Evolutionary conservation across 176 grass and related monocot genomes (phyloP), one percentile per base, ranked within the genome.

Genomic region (Ensete ventricosum): DNA sequence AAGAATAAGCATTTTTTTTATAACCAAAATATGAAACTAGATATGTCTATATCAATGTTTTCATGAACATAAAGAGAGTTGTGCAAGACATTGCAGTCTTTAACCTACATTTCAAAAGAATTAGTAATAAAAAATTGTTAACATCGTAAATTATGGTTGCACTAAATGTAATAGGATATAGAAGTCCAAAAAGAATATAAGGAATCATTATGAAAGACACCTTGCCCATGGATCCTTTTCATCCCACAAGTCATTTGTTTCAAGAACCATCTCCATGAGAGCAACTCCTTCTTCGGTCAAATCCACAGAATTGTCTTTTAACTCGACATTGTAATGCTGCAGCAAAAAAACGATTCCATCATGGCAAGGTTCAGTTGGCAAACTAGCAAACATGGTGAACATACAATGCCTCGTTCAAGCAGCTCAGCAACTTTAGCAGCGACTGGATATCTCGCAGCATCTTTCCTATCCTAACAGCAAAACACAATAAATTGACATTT

Each of bases 151-250:
- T 14, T 65, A 22, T 10, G 11, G 23, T 25, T 65, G 1, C 22
- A 65, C 11, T 9, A 69, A 8, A 49, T 69, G 14, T 17, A 69
- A 2, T 69, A 9, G 53, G 51, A 16, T 26, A 74, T 53, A 4
- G 29, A 55, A 74, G 2, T 74, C 20, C 49, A 54, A 29, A 54
- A 55, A 24, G n/a, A 65, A 82, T 64, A 84, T 68, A 74, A 70
- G 78, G 70, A 77, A 27, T 16, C 77, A 77, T 29, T 66, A 49
- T 72, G 23, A 82, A 65, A 63, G 54, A n/a, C 25, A 96, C 92
- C 92, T 92, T 69, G 92, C 92, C 92, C 92, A 96, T 65, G 92
- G 89, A 85, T 92, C 89, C 77, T 88, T 96, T 71, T 98, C 94
- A 78, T 98, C 94, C 94, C 90, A 98, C 65, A 93, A 65, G 87